phyloP scores from a whole-genome alignment of 2,329 filamentous ascomycete species.

The Penicillium sp. region DNA sequence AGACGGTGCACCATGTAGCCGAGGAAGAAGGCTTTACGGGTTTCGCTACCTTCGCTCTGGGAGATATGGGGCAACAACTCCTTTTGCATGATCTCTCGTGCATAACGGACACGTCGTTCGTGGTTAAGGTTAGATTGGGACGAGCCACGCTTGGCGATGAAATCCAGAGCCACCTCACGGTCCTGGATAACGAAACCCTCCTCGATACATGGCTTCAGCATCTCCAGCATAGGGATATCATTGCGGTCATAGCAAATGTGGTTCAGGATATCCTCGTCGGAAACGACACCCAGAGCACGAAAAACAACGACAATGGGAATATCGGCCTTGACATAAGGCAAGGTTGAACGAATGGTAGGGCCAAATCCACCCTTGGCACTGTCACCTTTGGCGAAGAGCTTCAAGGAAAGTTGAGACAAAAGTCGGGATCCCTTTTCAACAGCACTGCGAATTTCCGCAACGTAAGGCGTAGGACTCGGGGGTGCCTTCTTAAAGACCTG shows the following conservation, averaged over 20 bases:
- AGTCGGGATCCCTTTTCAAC: conserved; percentile 94
- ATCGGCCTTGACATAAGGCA: conserved; percentile 92
- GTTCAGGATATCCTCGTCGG: conserved; percentile 96
- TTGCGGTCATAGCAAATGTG: conserved; percentile 96
- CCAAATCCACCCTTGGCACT: conserved; percentile 76
- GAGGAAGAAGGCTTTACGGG: conserved; percentile 94
- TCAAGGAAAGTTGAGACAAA: conserved; percentile 89
- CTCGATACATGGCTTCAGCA: conserved; percentile 95
- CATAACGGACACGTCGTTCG: conserved; percentile 88
- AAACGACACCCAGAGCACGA: conserved; percentile 90
- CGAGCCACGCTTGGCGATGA: conserved; percentile 88
- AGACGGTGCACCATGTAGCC: conserved; percentile 99
- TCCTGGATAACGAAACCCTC: conserved; percentile 97
- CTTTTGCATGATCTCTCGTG: conserved; percentile 93
- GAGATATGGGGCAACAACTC: conserved; percentile 96
- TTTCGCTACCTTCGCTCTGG: conserved; percentile 91
- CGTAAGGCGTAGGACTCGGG: conserved; percentile 88
- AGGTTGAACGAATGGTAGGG: conserved; percentile 82
- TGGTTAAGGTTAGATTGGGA: conserved; percentile 69
- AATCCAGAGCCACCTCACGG: conserved; percentile 89
- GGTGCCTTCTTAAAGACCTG: conserved; percentile 98
- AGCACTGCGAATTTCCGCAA: conserved; percentile 93
- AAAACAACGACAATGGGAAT: conserved; percentile 95
- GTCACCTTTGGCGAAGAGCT: conserved; percentile 84
- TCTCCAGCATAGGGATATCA: conserved; percentile 96